Evolutionary conservation across 2,329 filamentous ascomycete genomes (phyloP).

Genomic region (Tolypocladium guangdongense): DNA sequence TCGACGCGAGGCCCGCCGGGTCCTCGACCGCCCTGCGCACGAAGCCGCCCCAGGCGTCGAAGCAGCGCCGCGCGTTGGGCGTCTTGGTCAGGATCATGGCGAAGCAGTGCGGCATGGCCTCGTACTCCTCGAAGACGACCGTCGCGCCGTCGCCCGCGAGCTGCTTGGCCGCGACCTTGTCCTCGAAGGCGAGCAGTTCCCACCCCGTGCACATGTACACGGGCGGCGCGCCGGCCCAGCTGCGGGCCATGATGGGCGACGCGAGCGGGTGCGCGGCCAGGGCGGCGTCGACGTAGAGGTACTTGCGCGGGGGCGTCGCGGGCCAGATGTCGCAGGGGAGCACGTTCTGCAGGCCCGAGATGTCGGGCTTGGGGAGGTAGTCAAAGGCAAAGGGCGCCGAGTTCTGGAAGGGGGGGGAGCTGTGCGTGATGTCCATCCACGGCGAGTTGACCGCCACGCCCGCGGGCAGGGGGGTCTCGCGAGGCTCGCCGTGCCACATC

Average conservation of each 20-base stretch:
- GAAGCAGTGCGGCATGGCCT: constrained; percentile 74
- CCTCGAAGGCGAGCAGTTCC: constrained; percentile 62
- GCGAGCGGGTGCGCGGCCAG: constrained; percentile 56
- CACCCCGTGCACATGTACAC: constrained; percentile 59
- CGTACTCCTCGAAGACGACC: constrained; percentile 61
- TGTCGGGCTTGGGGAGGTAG: constrained; percentile 38
- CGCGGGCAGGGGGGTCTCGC: constrained; percentile 54
- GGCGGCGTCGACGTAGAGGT: constrained; percentile 43
- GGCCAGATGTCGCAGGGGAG: constrained; percentile 47
- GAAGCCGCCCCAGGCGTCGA: constrained; percentile 46
- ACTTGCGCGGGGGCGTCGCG: constrained; percentile 37
- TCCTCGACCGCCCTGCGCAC: constrained; percentile 30
- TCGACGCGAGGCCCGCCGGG: constrained; percentile 21
- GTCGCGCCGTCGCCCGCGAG: constrained; percentile 45
- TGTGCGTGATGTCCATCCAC: constrained; percentile 62
- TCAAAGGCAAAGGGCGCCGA: constrained; percentile 19
- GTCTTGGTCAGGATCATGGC: constrained; percentile 41
- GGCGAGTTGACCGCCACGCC: constrained; percentile 53
- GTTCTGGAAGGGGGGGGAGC: constrained; percentile 21
- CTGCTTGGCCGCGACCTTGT: constrained; percentile 45
- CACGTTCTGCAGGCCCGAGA: constrained; percentile 14
- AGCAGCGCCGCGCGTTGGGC: constrained; percentile 37
- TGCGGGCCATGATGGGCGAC: constrained; percentile 44
- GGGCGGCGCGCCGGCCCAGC: constrained; percentile 55
- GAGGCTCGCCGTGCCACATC: constrained; percentile 47